These are phyloP conservation scores for Salvia hispanica DNA, from an alignment of 257 asterid species.

Conservation along the genomic window DNA sequence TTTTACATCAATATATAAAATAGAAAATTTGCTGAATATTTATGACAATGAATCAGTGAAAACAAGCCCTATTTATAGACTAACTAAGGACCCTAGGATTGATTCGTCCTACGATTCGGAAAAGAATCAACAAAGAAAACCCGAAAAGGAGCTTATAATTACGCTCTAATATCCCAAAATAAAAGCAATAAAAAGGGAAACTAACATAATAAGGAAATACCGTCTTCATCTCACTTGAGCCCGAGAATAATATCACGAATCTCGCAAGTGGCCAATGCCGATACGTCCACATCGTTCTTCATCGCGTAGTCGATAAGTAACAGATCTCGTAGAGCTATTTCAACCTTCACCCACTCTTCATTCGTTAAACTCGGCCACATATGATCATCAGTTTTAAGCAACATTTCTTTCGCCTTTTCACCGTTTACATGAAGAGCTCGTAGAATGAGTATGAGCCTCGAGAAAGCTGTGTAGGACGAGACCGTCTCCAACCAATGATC, in stretches of 20 bases:
- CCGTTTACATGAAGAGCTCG: conserved; percentile 94
- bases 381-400: conserved; percentile 97
- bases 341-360: conserved; percentile 99
- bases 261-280: conserved; percentile 91
- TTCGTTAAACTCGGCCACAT: conserved; percentile 96
- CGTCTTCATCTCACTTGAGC: too few species aligned
- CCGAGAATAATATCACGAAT: conserved; percentile 98
- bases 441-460: conserved; percentile 84
- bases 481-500: conserved; percentile 98
- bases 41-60: too few species aligned
- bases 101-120: too few species aligned
- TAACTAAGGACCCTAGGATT: too few species aligned
- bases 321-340: conserved; percentile 92
- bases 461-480: conserved; percentile 96
- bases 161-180: too few species aligned
- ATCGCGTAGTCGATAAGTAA: conserved; percentile 96
- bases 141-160: too few species aligned
- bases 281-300: conserved; percentile 95
- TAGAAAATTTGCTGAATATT: too few species aligned
- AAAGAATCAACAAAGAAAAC: too few species aligned
- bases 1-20: too few species aligned
- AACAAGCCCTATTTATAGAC: too few species aligned
- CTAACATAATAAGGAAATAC: too few species aligned
- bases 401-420: conserved; percentile 97
- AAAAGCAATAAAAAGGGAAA: too few species aligned